Conservation (phyloP, 345 rosid genomes). For the Hibiscus mutabilis region DNA sequence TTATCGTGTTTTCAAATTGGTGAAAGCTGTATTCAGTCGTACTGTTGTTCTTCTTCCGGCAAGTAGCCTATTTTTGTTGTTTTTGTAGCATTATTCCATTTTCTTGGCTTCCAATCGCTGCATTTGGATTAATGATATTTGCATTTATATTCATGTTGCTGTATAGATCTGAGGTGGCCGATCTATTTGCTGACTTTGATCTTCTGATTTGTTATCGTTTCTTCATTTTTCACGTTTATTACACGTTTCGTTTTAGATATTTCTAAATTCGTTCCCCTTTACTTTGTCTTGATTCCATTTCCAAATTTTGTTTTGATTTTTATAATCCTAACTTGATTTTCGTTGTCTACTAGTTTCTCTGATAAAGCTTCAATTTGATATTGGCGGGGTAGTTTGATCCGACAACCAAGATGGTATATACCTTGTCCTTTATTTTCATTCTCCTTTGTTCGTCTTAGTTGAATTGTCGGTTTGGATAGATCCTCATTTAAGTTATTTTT, state of each 20-base stretch:
- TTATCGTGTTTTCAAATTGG: not conserved
- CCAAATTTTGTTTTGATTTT: not conserved
- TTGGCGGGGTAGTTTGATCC: not conserved
- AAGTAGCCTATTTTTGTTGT: not conserved
- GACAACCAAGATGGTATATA: constrained; percentile 12
- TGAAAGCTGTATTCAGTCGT: not conserved
- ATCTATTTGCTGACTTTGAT: not conserved
- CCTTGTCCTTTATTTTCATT: constrained; percentile 1
- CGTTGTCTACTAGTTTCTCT: not conserved
- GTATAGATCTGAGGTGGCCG: not conserved
- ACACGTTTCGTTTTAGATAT: not conserved
- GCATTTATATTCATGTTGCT: not conserved
- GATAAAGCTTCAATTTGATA: not conserved
- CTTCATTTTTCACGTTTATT: constrained; percentile 3
- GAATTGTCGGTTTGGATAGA: not conserved
- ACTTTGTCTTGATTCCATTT: not conserved
- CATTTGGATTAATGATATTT: not conserved
- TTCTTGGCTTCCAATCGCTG: not conserved
- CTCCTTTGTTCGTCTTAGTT: not conserved
- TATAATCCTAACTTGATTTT: not conserved
- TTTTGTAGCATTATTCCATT: not conserved
- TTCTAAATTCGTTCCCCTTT: not conserved
- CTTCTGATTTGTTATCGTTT: not conserved
- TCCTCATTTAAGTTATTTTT: not conserved
- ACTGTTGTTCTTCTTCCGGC: not conserved